Percentiles rank a stretch among this genome's conserved stretches.
Evolutionary conservation across 805 yeast genomes (phyloP).

Genomic region (Metschnikowia cerradonensis): DNA sequence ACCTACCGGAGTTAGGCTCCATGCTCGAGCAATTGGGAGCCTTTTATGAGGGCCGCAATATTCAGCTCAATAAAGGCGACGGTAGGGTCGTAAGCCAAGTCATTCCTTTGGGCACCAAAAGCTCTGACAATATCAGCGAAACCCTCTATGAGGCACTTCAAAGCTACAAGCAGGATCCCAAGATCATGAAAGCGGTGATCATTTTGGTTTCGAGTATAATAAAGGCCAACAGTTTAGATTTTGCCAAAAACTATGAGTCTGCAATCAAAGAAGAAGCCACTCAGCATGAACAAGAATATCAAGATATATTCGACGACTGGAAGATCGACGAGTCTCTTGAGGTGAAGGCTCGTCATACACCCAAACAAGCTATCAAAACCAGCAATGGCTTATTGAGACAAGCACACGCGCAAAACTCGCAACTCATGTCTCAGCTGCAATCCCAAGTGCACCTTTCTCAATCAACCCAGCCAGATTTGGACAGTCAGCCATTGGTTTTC

Average conservation of each 20-base stretch:
- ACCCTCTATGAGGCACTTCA: conserved; percentile 2
- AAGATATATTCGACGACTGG: conserved; percentile 8
- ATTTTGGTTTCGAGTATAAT: conserved; percentile 9
- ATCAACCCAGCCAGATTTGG: neutral
- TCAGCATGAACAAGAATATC: neutral
- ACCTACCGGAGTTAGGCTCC: conserved; percentile 33
- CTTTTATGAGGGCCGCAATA: conserved; percentile 7
- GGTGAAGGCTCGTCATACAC: neutral
- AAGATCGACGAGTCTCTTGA: neutral
- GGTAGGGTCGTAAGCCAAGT: neutral
- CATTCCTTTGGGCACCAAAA: neutral
- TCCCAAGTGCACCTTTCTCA: too few relatives aligned
- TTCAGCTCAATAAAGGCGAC: conserved; percentile 7
- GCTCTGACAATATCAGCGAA: neutral
- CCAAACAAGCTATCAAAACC: neutral
- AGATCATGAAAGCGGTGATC: conserved; percentile 7
- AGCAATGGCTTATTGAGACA: neutral
- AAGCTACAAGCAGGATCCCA: neutral
- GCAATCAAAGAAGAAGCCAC: conserved; percentile 5
- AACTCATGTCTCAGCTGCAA: neutral
- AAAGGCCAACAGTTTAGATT: conserved; percentile 4
- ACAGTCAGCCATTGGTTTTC: neutral
- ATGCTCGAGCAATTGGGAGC: conserved; percentile 31
- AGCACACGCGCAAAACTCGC: neutral
- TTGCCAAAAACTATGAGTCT: conserved; percentile 3